Conservation (phyloP, 2,329 filamentous ascomycete species). For the Cercospora zeae-maydis region DNA sequence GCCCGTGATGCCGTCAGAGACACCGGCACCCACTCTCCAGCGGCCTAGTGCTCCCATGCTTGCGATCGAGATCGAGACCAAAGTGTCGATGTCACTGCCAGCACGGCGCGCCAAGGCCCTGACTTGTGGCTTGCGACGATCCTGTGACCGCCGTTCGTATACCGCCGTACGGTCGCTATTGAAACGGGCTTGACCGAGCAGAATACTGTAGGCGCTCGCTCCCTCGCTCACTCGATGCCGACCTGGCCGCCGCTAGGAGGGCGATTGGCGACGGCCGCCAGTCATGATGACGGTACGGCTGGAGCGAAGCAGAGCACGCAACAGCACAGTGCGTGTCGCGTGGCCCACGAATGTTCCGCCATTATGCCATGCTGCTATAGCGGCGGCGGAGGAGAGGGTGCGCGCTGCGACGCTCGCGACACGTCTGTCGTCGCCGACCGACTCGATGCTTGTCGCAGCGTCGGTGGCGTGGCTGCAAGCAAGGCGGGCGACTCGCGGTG, state of each 20-base stretch:
- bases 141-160: not conserved
- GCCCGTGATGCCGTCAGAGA: not conserved
- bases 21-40: not conserved
- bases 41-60: not conserved
- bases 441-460: not conserved
- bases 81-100: not conserved
- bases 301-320: not conserved
- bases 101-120: not conserved
- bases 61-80: not conserved
- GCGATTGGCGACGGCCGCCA: not conserved
- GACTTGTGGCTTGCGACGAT: constrained; percentile 1
- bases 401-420: not conserved
- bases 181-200: not conserved
- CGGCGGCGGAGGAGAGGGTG: not conserved
- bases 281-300: not conserved
- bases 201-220: not conserved
- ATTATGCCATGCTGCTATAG: not conserved
- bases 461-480: not conserved
- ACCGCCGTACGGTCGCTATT: not conserved
- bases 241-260: not conserved
- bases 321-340: not conserved
- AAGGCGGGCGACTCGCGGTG: not conserved
- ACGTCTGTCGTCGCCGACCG: not conserved
- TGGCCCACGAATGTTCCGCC: not conserved
- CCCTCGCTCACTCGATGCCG: not conserved